A percentile compares a stretch with the other conserved stretches of the same genome.
Conservation (phyloP, 2,329 filamentous ascomycete genomes). For the Fusarium beomiforme region DNA sequence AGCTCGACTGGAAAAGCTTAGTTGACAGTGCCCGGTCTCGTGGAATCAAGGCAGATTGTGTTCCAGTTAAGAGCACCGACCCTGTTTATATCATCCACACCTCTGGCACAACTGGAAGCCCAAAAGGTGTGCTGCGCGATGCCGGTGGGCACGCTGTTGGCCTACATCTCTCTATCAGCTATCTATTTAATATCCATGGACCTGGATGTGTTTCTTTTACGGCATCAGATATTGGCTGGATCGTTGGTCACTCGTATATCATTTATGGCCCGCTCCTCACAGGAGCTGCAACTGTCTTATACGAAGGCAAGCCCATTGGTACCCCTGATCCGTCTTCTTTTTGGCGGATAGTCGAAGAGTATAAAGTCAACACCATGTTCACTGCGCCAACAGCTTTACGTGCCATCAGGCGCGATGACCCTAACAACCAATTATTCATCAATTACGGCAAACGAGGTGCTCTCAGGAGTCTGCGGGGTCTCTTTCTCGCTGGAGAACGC, state of each 20-base stretch:
- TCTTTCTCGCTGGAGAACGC: conserved; percentile 90
- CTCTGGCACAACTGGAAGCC: conserved; percentile 81
- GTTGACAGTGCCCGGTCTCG: conserved; percentile 75
- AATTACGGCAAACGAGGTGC: conserved; percentile 73
- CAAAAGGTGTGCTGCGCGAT: conserved; percentile 85
- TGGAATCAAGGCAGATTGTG: conserved; percentile 75
- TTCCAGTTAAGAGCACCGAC: conserved; percentile 81
- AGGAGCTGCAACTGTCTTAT: conserved; percentile 86
- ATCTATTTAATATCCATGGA: conserved; percentile 83
- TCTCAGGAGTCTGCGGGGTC: conserved; percentile 73
- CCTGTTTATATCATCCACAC: conserved; percentile 93
- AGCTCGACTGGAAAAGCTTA: conserved; percentile 82
- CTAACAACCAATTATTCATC: conserved; percentile 73
- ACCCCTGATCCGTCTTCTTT: conserved; percentile 89
- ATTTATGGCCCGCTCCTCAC: conserved; percentile 87
- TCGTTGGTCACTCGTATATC: conserved; percentile 76
- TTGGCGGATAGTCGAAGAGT: conserved; percentile 86
- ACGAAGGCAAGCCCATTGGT: conserved; percentile 93
- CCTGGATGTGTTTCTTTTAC: conserved; percentile 81
- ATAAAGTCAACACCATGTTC: conserved; percentile 85
- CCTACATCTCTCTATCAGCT: conserved; percentile 81
- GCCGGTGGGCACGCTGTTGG: conserved; percentile 90
- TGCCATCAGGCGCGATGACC: conserved; percentile 88
- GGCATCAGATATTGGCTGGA: conserved; percentile 92
- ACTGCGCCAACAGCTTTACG: conserved; percentile 89